Percentiles rank a stretch among this genome's conserved stretches.
phyloP scores from a whole-genome alignment of 2,329 filamentous ascomycete species.

The Blastomyces parvus region DNA sequence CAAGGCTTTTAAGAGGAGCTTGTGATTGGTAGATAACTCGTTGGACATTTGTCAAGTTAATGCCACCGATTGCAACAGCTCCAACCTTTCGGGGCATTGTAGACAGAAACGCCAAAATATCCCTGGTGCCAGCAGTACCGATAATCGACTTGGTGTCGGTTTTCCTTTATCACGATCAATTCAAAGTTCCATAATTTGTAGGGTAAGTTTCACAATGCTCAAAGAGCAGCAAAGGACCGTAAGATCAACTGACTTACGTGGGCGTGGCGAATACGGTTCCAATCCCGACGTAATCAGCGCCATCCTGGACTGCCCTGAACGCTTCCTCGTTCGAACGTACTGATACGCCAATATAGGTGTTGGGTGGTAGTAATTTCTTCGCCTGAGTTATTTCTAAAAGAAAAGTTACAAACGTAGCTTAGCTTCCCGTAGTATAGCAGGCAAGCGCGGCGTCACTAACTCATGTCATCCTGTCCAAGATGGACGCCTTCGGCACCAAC shows the following conservation, averaged over 20 bases:
- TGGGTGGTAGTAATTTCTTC: slow-evolving; percentile 60
- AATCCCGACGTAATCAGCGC: slow-evolving; percentile 86
- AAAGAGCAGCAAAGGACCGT: slow-evolving; percentile 11
- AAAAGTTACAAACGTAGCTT: not conserved
- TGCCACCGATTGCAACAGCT: slow-evolving; percentile 75
- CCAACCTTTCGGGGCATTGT: slow-evolving; percentile 34
- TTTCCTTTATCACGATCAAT: slow-evolving; percentile 48
- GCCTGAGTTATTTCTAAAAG: slow-evolving; percentile 52
- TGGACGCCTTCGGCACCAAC: slow-evolving; percentile 86
- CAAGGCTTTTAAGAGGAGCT: slow-evolving; percentile 50
- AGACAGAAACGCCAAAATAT: slow-evolving; percentile 55
- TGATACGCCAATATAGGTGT: slow-evolving; percentile 81
- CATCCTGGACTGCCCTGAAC: slow-evolving; percentile 56
- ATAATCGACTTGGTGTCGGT: slow-evolving; percentile 77
- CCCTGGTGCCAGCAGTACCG: slow-evolving; percentile 59
- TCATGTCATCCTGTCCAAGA: slow-evolving; percentile 88
- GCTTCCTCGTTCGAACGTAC: slow-evolving; percentile 69
- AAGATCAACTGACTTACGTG: slow-evolving; percentile 46
- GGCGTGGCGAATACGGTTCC: slow-evolving; percentile 80
- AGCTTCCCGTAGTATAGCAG: slow-evolving; percentile 8
- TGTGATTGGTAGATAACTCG: slow-evolving; percentile 63
- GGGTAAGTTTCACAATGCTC: not conserved
- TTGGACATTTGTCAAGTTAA: slow-evolving; percentile 67
- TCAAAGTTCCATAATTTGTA: not conserved
- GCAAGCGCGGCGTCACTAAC: slow-evolving; percentile 35